Base-by-base conservation (phyloP, 352 stramenopile species). In the Globisporangium paddicum region DNA sequence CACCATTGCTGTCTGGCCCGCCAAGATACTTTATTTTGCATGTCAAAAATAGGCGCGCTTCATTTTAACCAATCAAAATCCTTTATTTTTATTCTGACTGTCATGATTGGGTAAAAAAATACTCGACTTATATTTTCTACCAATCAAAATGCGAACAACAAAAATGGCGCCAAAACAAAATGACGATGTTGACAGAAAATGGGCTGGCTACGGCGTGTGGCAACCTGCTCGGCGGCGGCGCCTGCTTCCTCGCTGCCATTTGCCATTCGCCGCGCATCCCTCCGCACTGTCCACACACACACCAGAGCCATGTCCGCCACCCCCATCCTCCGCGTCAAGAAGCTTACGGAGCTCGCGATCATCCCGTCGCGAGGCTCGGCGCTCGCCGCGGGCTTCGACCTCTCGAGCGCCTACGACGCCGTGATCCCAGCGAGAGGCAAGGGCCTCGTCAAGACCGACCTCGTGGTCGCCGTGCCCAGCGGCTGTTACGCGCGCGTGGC, bases 401-500 rank as follows among this genome's bases (percentile, higher is more conserved):
- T 97, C 41, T 80, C 88, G 18, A 89, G 75, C 62, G 81, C 91
- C 38, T 87, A 96, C 64, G 80, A 96, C 55, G 86, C 74, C 13
- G 79, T 96, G 3, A 90, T 99, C 47, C 88, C 90, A 9, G 89
- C 96, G 16, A 73, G 82, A 10, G 92, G 91, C 64, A 98, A 98
- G 63, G 95, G 73, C 3, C 77, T 99, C 41, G 87, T 99, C 60
- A 97, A 98, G 72, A 99, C 97, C n/a, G 96, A 99, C 68, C 72
- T 99, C 10, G 80, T 80, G 45, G 97, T 99, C 62, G 92, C 92
- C 6, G 96, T 98, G 69, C 97, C 97, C 8, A 55, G 73, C 3
- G 93, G 95, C 44, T 98, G 90, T 55, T 99, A 99, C 74, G 97
- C 87, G 13, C 86, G 97, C 13, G 55, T 66, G 63, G 82, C 85